Base-by-base conservation (phyloP, 1,284 basidiomycete genomes). In the Nidula niveotomentosa region DNA sequence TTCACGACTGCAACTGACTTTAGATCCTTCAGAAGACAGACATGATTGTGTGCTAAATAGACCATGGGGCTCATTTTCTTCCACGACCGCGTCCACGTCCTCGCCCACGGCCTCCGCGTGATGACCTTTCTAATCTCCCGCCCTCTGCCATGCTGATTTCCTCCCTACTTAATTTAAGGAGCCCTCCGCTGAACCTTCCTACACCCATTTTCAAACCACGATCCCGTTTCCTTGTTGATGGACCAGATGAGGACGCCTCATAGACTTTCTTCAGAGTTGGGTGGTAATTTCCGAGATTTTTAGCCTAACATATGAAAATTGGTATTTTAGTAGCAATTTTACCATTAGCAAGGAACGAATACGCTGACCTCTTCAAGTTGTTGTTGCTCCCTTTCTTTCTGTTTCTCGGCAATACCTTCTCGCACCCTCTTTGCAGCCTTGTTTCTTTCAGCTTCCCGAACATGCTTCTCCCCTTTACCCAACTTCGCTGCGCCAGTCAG, bases 221-320 rank as follows among this genome's bases (percentile, higher is more conserved):
- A 39, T 80, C 76, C 57, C 90, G 74, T 61, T 80, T 86, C 56
- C 72, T 75, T 36, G 58, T 64, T 13, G 67, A 60, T 10, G 65
- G 61, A 9, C 63, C 63, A 30, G 68, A 59, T 3, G 69, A 67
- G 0, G 75, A 67, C 36, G 75, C 69, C 45, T 81, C 81, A 62
- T 85, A 91, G 4, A 87, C 58, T 57, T 79, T 82, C 65, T 91
- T 93, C 53, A 93, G 72, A 8, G 78, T 75, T 36, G 87, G 89
- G 61, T 93, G 90, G 64, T 91, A 93, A 65, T 90, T 92, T 13
- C 90, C 90, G 55, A 90, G 62, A 57, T 88, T 80, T 69, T 92
- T 93, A 2, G 90, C 89, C 90, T 86, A 48, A 33, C 33, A 45
- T 56, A 48, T 30, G 23, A 56, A 57, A 34, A 58, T 43, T 54